phyloP scores from a whole-genome alignment of 257 asterid species.

The Euphrasia confusa region DNA sequence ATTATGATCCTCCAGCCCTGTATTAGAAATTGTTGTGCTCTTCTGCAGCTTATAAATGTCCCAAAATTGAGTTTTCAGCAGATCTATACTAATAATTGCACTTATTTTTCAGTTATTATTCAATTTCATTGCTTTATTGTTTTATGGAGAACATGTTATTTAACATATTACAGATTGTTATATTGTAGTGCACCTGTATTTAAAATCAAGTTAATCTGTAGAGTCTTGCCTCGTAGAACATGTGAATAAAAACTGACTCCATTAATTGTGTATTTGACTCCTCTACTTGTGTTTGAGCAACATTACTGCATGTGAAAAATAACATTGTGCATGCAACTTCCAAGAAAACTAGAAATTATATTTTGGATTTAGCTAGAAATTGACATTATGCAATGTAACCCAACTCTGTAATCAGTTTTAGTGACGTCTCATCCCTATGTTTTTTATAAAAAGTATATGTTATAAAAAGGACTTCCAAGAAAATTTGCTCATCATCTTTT shows the following conservation, averaged over 20 bases:
- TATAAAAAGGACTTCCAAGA: not conserved
- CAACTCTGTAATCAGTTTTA: too few species aligned
- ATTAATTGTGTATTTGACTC: conserved; percentile 13
- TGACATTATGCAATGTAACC: too few species aligned
- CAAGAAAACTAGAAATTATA: not conserved
- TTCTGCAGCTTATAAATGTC: conserved; percentile 8
- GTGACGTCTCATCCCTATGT: too few species aligned
- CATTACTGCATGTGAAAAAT: not conserved
- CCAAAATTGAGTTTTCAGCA: conserved; percentile 12
- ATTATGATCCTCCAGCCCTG: conserved; percentile 20
- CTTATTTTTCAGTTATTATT: conserved; percentile 13
- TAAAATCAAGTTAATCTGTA: conserved; percentile 14
- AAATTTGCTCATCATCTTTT: not conserved
- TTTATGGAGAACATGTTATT: not conserved
- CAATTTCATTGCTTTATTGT: conserved; percentile 4
- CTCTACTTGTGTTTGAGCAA: not conserved
- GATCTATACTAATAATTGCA: conserved; percentile 15
- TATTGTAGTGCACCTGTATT: conserved; percentile 1
- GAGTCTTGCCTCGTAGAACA: conserved; percentile 18
- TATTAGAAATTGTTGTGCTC: conserved; percentile 16
- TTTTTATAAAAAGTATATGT: too few species aligned
- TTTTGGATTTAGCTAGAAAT: too few species aligned
- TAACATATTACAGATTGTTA: conserved; percentile 4
- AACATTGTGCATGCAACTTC: not conserved
- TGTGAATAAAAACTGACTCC: not conserved